Conservation (phyloP, 768 basidiomycete species). For the Pleurotus cornucopiae region DNA sequence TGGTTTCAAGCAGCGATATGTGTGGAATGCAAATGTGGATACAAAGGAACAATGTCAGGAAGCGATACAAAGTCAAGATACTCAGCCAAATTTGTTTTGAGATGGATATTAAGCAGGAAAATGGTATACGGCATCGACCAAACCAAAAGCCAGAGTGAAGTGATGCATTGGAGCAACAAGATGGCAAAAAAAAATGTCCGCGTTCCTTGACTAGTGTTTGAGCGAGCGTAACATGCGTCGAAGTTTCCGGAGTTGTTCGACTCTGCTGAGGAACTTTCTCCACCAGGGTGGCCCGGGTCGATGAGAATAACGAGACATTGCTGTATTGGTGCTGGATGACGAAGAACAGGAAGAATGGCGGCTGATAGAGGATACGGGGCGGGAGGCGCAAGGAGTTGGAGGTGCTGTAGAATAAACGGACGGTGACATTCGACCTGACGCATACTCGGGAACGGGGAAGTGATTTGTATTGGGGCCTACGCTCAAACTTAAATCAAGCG, state of each 20-base stretch:
- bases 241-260: conserved; percentile 3
- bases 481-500: conserved; percentile 35
- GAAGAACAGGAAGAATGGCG: not conserved
- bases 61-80: too few relatives aligned
- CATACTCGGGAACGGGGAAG: conserved; percentile 32
- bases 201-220: not conserved
- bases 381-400: conserved; percentile 23
- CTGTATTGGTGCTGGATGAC: not conserved
- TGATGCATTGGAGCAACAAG: not conserved
- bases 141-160: not conserved
- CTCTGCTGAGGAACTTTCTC: conserved; percentile 2
- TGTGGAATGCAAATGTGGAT: not conserved
- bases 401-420: conserved; percentile 34
- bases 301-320: not conserved
- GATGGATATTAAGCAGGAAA: not conserved
- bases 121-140: not conserved
- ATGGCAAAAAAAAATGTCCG: not conserved
- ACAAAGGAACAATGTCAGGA: not conserved
- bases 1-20: not conserved
- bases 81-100: too few relatives aligned
- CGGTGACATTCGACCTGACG: conserved; percentile 31
- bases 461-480: conserved; percentile 33
- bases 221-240: not conserved
- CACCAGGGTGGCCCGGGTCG: not conserved
- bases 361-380: conserved; percentile 18